Conservation (phyloP, 2,329 filamentous ascomycete genomes). For the Cercospora sp. region DNA sequence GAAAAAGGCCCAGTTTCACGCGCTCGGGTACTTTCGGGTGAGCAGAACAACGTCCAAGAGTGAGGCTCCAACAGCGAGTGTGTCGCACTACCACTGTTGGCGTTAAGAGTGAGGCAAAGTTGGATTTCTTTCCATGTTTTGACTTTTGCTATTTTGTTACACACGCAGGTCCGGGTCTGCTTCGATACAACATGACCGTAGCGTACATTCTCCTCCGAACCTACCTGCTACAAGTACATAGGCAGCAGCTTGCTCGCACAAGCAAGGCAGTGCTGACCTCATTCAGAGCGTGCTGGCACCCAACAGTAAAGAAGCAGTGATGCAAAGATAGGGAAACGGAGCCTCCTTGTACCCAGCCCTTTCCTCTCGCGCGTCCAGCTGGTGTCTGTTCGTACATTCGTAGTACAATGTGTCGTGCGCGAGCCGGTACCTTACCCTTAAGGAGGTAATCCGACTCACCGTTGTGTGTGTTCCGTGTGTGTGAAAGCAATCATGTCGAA, state of each 20-base stretch:
- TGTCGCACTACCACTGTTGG: not conserved
- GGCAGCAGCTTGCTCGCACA: not conserved
- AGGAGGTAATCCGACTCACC: constrained; percentile 44
- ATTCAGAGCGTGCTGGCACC: not conserved
- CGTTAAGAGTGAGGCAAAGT: not conserved
- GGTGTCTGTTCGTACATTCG: constrained; percentile 15
- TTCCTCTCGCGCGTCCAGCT: constrained; percentile 15
- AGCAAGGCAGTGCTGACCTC: not conserved
- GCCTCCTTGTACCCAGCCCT: constrained; percentile 24
- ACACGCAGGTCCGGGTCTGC: not conserved
- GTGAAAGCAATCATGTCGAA: constrained; percentile 5
- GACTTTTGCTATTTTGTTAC: not conserved
- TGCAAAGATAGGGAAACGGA: constrained; percentile 26
- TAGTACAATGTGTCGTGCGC: constrained; percentile 23
- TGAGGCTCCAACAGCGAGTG: not conserved
- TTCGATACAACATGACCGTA: not conserved
- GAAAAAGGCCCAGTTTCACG: constrained; percentile 2
- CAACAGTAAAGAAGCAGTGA: constrained; percentile 16
- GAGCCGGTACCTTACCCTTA: constrained; percentile 40
- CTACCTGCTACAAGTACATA: constrained; percentile 23
- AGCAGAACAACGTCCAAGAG: not conserved
- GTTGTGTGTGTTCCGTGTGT: constrained; percentile 22
- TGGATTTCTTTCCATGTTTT: not conserved
- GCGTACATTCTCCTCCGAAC: constrained; percentile 13
- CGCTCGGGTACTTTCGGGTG: constrained; percentile 2